A percentile compares a stretch with the other conserved stretches of the same genome.
Conservation (phyloP, 306 rosid genomes). For the Comarum palustre region DNA sequence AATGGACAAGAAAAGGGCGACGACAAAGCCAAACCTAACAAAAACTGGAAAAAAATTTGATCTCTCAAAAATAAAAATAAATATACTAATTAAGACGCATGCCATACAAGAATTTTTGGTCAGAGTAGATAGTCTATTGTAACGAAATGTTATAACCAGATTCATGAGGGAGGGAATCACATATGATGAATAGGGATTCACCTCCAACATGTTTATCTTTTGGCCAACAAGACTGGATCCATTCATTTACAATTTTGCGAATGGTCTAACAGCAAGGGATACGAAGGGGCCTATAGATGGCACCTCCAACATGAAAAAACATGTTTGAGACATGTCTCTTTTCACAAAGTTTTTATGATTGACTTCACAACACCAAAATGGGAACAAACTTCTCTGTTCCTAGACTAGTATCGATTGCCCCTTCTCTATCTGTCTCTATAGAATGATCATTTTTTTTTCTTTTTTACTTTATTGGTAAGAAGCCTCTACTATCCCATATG, state of each 20-base stretch:
- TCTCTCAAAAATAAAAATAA: no score
- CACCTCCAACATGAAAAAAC: conserved; percentile 42
- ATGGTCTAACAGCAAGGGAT: conserved; percentile 13
- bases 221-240: neutral
- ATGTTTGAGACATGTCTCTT: conserved; percentile 78
- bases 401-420: conserved; percentile 25
- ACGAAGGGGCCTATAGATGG: conserved; percentile 5
- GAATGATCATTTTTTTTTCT: conserved; percentile 18
- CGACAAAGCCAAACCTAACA: no score
- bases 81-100: no score
- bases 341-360: conserved; percentile 27
- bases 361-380: conserved; percentile 25
- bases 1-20: no score
- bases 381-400: conserved; percentile 23
- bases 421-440: neutral
- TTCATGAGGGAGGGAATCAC: neutral
- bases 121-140: no score
- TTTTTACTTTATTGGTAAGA: conserved; percentile 29
- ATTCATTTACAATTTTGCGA: neutral
- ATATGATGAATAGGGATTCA: neutral
- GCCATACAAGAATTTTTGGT: no score
- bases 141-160: neutral
- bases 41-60: no score
- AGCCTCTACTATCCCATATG: conserved; percentile 26
- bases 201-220: conserved; percentile 7